Evolutionary conservation across 2,329 filamentous ascomycete species (phyloP).

Genomic region (Paecilomyces formosus): DNA sequence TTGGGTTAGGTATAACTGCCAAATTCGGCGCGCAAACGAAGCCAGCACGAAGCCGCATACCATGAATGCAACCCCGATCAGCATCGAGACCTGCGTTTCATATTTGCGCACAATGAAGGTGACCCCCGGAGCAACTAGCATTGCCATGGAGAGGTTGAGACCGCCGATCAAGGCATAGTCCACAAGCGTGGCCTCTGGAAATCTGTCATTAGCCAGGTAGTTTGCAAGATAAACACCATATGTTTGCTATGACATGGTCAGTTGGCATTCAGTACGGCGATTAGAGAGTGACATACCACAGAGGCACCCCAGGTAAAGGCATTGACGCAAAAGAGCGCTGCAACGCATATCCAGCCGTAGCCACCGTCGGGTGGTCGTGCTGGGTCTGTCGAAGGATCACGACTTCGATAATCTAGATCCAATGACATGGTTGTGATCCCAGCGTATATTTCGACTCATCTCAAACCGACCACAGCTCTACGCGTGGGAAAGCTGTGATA

Average conservation of each 20-base stretch:
- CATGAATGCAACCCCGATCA: neutral
- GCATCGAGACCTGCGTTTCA: conserved; percentile 11
- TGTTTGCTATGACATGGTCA: neutral
- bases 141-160: conserved; percentile 18
- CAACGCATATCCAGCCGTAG: conserved; percentile 24
- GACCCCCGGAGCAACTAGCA: conserved; percentile 18
- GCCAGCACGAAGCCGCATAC: conserved; percentile 12
- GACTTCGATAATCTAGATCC: no score
- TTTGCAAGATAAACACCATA: neutral
- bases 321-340: conserved; percentile 18
- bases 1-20: conserved; percentile 10
- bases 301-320: conserved; percentile 21
- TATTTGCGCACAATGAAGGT: conserved; percentile 11
- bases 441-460: no score
- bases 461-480: no score
- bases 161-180: conserved; percentile 23
- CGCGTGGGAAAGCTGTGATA: no score
- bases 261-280: neutral
- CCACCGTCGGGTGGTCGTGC: conserved; percentile 15
- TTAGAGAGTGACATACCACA: neutral
- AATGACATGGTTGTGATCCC: no score
- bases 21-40: conserved; percentile 9
- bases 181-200: conserved; percentile 13
- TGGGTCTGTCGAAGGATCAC: no score
- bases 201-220: neutral